These are phyloP conservation scores for Puccinia coronata DNA, from an alignment of 1,284 basidiomycete genomes.

Conservation along the genomic window DNA sequence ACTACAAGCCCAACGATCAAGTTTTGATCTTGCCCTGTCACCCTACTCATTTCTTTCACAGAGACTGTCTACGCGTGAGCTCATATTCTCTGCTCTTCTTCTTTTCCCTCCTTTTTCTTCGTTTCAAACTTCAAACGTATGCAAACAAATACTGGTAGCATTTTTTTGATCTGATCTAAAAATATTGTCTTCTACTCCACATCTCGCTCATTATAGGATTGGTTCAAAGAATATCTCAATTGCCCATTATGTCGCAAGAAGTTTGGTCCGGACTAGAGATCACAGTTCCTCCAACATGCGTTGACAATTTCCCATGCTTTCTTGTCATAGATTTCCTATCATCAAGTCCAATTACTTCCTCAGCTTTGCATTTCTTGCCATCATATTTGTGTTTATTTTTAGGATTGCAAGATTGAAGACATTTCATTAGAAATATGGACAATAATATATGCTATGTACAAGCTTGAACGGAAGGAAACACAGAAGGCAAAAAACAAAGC, in stretches of 20 bases:
- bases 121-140: neutral
- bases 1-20: neutral
- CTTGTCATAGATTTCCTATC: neutral
- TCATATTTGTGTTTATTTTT: too few relatives aligned
- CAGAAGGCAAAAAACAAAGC: too few relatives aligned
- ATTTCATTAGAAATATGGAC: too few relatives aligned
- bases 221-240: conserved; percentile 23
- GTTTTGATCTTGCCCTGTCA: conserved; percentile 4
- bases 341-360: neutral
- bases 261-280: neutral
- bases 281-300: neutral
- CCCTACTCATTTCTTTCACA: conserved; percentile 25
- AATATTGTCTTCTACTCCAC: too few relatives aligned
- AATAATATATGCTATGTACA: too few relatives aligned
- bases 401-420: too few relatives aligned
- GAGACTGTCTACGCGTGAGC: conserved; percentile 4
- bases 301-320: neutral
- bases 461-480: too few relatives aligned
- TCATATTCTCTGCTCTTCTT: neutral
- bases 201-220: neutral
- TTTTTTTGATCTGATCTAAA: too few relatives aligned
- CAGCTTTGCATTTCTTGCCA: neutral
- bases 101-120: neutral
- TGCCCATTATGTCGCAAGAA: conserved; percentile 20
- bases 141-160: too few relatives aligned